Evolutionary conservation across 2,329 filamentous ascomycete genomes (phyloP).

Genomic region (Coniochaeta sp.): DNA sequence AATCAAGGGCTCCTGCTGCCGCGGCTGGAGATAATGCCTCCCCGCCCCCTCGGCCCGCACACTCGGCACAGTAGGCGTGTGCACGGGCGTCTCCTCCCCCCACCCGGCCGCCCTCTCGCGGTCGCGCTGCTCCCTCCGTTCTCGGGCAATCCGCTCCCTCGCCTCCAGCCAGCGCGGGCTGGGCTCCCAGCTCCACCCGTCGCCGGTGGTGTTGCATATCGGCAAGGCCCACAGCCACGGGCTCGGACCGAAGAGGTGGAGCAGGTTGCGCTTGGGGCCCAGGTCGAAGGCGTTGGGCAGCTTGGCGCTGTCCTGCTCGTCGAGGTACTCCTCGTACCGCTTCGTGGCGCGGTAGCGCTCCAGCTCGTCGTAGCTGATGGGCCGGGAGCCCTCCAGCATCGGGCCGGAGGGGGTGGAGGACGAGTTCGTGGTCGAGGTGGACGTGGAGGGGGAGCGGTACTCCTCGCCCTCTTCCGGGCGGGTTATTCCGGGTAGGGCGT

Average conservation of each 20-base stretch:
- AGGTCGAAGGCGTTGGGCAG: constrained; percentile 92
- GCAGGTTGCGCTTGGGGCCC: constrained; percentile 71
- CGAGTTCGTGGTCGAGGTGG: not conserved
- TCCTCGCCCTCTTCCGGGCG: constrained; percentile 75
- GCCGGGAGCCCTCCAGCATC: constrained; percentile 27
- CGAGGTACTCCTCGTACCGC: constrained; percentile 66
- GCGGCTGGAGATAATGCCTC: constrained; percentile 21
- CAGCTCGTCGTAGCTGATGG: constrained; percentile 45
- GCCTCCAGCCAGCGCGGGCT: constrained; percentile 71
- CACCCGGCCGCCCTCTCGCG: constrained; percentile 62
- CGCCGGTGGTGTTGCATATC: constrained; percentile 75
- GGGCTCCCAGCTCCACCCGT: constrained; percentile 92
- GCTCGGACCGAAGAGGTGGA: constrained; percentile 71
- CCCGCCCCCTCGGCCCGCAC: constrained; percentile 15
- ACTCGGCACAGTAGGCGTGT: constrained; percentile 12
- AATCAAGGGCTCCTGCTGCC: constrained; percentile 2
- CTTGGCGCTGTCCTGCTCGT: constrained; percentile 80
- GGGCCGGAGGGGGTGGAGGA: not conserved
- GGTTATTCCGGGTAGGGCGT: constrained; percentile 71
- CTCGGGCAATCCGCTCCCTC: constrained; percentile 51
- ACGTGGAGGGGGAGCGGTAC: constrained; percentile 18
- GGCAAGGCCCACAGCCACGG: constrained; percentile 73
- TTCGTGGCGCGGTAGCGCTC: constrained; percentile 46
- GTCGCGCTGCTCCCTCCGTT: constrained; percentile 51
- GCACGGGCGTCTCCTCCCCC: constrained; percentile 20